These are phyloP conservation scores for Phytophthora tentaculata DNA, from an alignment of 352 stramenopile genomes.

Conservation along the genomic window DNA sequence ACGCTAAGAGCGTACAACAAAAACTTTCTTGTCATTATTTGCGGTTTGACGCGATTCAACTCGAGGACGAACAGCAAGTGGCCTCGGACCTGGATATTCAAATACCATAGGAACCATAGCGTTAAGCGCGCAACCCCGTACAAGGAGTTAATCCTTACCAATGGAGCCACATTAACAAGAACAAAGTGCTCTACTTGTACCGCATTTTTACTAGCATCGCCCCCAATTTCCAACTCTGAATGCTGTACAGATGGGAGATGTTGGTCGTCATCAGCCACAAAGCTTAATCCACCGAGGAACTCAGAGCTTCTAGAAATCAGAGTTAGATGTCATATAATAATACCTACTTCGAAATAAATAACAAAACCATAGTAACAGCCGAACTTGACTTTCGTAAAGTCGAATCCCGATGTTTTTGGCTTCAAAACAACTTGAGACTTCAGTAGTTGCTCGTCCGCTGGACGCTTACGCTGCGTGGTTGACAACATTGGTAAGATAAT, in stretches of 20 bases:
- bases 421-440: background rate
- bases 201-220: slow-evolving; percentile 1
- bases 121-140: background rate
- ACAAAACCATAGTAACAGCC: background rate
- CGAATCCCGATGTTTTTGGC: slow-evolving; percentile 37
- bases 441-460: slow-evolving; percentile 43
- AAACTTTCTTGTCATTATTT: slow-evolving; percentile 44
- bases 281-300: slow-evolving; percentile 50
- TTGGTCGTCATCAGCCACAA: slow-evolving; percentile 13
- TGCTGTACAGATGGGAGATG: slow-evolving; percentile 21
- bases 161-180: slow-evolving; percentile 71
- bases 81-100: slow-evolving; percentile 50
- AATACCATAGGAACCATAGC: background rate
- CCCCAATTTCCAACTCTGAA: background rate
- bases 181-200: slow-evolving; percentile 39
- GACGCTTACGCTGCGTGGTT: slow-evolving; percentile 47
- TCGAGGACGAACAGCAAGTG: slow-evolving; percentile 71
- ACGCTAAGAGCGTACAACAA: slow-evolving; percentile 36
- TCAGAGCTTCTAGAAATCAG: slow-evolving; percentile 43
- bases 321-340: background rate
- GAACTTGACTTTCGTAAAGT: slow-evolving; percentile 74
- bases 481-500: no score
- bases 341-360: no score
- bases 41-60: slow-evolving; percentile 38
- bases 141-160: slow-evolving; percentile 43